phyloP scores from a whole-genome alignment of 768 basidiomycete genomes.

The Boletus fagicola region DNA sequence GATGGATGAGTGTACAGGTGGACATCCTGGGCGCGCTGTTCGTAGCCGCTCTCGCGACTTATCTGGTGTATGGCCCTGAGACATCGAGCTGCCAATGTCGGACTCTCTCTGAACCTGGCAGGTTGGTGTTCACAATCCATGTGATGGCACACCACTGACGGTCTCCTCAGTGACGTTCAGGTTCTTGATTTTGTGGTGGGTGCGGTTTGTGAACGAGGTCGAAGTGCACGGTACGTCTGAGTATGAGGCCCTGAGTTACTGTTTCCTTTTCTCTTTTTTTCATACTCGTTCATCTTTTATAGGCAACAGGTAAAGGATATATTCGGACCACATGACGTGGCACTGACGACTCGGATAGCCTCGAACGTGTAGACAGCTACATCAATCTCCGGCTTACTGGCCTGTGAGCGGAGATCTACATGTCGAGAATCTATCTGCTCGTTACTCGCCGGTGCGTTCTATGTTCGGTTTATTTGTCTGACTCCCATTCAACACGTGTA shows the following conservation, averaged over 20 bases:
- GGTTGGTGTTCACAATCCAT: conserved; percentile 21
- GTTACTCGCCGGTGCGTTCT: background rate
- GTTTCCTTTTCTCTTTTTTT: background rate
- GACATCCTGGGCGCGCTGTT: conserved; percentile 40
- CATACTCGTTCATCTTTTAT: background rate
- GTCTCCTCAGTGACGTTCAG: conserved; percentile 49
- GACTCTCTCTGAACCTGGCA: conserved; percentile 42
- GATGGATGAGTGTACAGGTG: conserved; percentile 52
- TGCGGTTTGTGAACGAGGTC: conserved; percentile 44
- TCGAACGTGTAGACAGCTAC: conserved; percentile 1
- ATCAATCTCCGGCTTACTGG: conserved; percentile 1
- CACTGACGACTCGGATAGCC: background rate
- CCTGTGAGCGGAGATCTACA: background rate
- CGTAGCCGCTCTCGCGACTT: background rate
- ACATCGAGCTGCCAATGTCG: conserved; percentile 28
- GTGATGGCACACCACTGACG: background rate
- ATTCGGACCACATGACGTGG: too few species aligned
- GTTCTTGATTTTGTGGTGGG: conserved; percentile 50
- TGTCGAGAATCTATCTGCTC: conserved; percentile 7
- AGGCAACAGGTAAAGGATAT: background rate
- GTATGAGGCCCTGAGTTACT: background rate
- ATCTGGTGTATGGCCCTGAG: conserved; percentile 7
- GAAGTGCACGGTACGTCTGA: conserved; percentile 41
- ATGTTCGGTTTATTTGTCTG: too few species aligned
- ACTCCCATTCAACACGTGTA: background rate